Evolutionary conservation across 805 yeast species (phyloP), one percentile per base, ranked within the genome.

Genomic region (Saturnispora sekii): DNA sequence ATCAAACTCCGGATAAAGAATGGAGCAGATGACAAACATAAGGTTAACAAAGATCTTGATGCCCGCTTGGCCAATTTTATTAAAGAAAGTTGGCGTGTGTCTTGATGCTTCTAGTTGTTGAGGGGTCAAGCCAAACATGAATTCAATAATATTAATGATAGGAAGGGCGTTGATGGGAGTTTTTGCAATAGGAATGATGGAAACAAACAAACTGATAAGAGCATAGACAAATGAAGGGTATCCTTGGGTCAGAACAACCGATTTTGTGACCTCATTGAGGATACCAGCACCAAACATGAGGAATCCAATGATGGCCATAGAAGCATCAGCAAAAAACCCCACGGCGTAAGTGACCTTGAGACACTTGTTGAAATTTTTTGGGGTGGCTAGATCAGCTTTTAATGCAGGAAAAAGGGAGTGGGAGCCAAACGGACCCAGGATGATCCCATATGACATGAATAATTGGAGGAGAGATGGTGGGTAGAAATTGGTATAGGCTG

Each of bases 151-250:
- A n/a, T 86, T 72, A 32, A 86, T 79, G 38, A 88, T 82, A 0
- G 96, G 96, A 56, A 86, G 73, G 7, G 94, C 90, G 60, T 82
- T 84, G 47, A 87, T 70, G 4, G 96, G 95, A 0, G 90, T 79
- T 57, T 88, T 88, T 3, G 95, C 88, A 32, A 87, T 65, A 2
- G 96, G 96, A 15, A 88, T 79, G 39, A 84, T 59, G 14, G 94
- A 81, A 65, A 87, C 84, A 45, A 84, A 68, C 0, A 74, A 68
- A 42, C 90, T 79, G 38, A 85, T 70, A 33, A 77, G 61, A 28
- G 74, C 41, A 43, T 73, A 72, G 1, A 83, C 69, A 60, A 76
- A 73, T 11, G 59, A 53, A 1, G 96, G 94, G 57, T 83, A 87
- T 0, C 86, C 84, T 4, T 65, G 54, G 3, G 84, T 81, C 10